Base-by-base conservation (phyloP, 2,329 filamentous ascomycete genomes). In the Passalora sequoiae region DNA sequence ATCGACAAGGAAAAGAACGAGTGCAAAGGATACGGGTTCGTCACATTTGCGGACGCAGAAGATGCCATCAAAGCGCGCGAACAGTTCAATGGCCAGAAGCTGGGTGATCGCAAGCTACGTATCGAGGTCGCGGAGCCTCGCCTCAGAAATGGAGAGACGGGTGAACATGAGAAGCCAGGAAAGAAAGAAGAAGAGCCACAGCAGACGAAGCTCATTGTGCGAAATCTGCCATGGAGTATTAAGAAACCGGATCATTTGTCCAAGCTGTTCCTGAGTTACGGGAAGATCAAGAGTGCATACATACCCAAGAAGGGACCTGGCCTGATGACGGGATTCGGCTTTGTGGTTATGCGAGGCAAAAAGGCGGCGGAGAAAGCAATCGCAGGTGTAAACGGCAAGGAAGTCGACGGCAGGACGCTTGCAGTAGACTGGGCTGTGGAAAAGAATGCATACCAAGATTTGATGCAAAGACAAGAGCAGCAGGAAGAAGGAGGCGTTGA, bases 351-450 rank as follows among this genome's bases (percentile, higher is more conserved):
- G 65, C 77, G 89, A 47, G 88, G 89, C 30, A 82, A 77, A 60
- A 91, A 89, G 68, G 95, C 97, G 65, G 91, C 92, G 0, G 86
- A 97, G 66, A 88, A 82, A 63, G 92, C 92, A 2, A 74, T 98
- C 44, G 80, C 84, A 46, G 80, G 76, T 16, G 73, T 97, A 55
- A 98, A 97, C 66, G 92, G 91, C 46, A 96, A 87, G 63, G 80
- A 85, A 49, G 76, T 98, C 15, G 89, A 95, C 63, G 92, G 89
- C 2, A 78, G 92, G 58, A 84, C 83, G 6, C 67, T 98, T 48
- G 92, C 91, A 20, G 92, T 98, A 5, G 92, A 98, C 68, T 98
- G 88, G 87, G 91, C 94, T 22, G 89, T 97, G 3, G 88, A 96
- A 48, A 95, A 94, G 69, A 76, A 83, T 30, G 81, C 83, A 5